Base-by-base conservation (phyloP, 257 asterid species). In the Plectranthus barbatus region DNA sequence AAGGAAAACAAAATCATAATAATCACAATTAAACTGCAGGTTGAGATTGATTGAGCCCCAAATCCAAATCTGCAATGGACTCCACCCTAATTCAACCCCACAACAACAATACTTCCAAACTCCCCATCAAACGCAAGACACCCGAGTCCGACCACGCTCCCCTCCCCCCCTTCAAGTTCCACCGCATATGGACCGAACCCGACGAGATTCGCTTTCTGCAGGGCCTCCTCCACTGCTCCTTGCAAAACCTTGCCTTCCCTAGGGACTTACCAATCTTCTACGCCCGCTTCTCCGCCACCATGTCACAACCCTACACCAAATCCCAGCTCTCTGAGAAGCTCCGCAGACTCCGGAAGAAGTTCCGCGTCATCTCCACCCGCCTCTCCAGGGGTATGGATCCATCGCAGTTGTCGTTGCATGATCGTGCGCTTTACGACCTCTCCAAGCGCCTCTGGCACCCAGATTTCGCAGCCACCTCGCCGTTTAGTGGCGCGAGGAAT, bases 141-240 rank as follows among this genome's bases (percentile, higher is more conserved):
- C 83, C 86, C 39, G 85, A 84, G 66, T 63, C 77, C 3, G 46
- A 56, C 56, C 40, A 26, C 5, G 31, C 44, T 47, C 39, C 71
- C 17, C 64, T 70, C 17, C 90, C 95, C 18, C 88, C 94, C 18
- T 83, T 84, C 80, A 86, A 90, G 58, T 86, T 79, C 79, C 94
- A 90, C 50, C 75, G 97, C 24, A 86, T 90, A 67, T 90, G 97
- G 97, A 86, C 91, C 57, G 95, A 90, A 23, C 85, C 88, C 49
- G 97, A 90, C 77, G 95, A 90, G 86, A 85, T 86, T 82, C 89
- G 94, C n/a, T 86, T 90, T 67, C 54, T 86, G 15, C 86, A 78
- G 69, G 91, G 88, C 65, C 80, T 90, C 1, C 68, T 86, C 63
- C 80, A 84, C 36, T 79, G 81, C 69, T 72, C 79, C 2, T 21